These are phyloP conservation scores for Wickerhamomyces rabaulensis DNA, from an alignment of 805 yeast genomes.

Conservation along the genomic window DNA sequence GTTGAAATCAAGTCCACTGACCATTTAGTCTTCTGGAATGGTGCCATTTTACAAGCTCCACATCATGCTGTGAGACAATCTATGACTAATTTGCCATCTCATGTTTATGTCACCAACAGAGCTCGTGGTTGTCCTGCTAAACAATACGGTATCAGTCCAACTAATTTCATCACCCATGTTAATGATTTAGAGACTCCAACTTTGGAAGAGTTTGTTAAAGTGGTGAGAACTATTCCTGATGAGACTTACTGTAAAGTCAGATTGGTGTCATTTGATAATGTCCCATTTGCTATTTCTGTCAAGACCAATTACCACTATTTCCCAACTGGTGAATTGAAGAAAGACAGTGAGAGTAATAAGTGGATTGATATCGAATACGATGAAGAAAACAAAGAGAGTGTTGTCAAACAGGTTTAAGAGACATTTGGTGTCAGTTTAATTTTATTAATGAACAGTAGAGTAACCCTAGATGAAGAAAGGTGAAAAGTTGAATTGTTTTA, in stretches of 20 bases:
- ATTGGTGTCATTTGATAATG: constrained; percentile 77
- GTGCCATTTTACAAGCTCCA: constrained; percentile 80
- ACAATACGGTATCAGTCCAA: constrained; percentile 71
- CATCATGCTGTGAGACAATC: constrained; percentile 90
- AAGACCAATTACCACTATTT: constrained; percentile 88
- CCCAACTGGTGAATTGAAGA: constrained; percentile 61
- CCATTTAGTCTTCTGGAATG: constrained; percentile 75
- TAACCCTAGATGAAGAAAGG: too few species aligned
- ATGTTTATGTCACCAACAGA: constrained; percentile 75
- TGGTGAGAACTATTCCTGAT: constrained; percentile 69
- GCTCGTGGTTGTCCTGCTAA: constrained; percentile 82
- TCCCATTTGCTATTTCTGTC: constrained; percentile 80
- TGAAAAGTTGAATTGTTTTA: too few species aligned
- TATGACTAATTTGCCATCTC: constrained; percentile 69
- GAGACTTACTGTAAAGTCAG: constrained; percentile 77
- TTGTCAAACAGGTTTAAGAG: constrained; percentile 14
- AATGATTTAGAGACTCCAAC: constrained; percentile 72
- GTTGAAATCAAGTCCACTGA: constrained; percentile 57
- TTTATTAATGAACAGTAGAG: not conserved
- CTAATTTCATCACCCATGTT: constrained; percentile 85
- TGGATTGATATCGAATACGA: constrained; percentile 53
- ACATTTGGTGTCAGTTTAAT: not conserved
- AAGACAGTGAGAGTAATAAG: constrained; percentile 38
- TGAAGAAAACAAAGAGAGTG: constrained; percentile 26
- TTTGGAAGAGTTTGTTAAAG: constrained; percentile 58